phyloP scores from a whole-genome alignment of 2,329 filamentous ascomycete genomes.

The Orbilia quercus region DNA sequence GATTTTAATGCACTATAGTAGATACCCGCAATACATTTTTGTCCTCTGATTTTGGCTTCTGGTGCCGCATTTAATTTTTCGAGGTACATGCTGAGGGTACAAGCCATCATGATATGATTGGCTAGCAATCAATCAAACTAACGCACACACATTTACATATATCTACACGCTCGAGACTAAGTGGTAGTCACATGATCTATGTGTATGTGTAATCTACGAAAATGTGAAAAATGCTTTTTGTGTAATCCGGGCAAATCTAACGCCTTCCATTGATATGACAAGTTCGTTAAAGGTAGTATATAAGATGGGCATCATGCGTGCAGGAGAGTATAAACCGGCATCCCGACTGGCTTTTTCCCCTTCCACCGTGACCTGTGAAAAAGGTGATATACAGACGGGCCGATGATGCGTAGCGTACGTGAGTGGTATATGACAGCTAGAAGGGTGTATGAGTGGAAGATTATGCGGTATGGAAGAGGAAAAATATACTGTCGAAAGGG shows the following conservation, averaged over 20 bases:
- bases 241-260: conserved; percentile 53
- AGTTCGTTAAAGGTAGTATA: conserved; percentile 53
- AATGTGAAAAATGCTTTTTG: conserved; percentile 2
- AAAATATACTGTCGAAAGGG: conserved; percentile 3
- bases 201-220: background rate
- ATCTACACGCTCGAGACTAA: no score
- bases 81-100: no score
- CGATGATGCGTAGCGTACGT: background rate
- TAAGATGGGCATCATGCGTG: conserved; percentile 11
- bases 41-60: no score
- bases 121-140: no score
- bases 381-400: background rate
- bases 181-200: no score
- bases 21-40: conserved; percentile 6
- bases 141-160: no score
- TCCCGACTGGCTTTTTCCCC: background rate
- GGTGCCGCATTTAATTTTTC: no score
- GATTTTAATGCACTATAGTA: background rate
- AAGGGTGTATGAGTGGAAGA: conserved; percentile 20
- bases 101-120: background rate
- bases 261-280: conserved; percentile 55
- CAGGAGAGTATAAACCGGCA: background rate
- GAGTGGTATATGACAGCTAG: conserved; percentile 43
- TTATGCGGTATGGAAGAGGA: conserved; percentile 26
- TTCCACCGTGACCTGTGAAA: conserved; percentile 22